Base-by-base conservation (phyloP, 306 rosid genomes). In the Sicyos baderoa region DNA sequence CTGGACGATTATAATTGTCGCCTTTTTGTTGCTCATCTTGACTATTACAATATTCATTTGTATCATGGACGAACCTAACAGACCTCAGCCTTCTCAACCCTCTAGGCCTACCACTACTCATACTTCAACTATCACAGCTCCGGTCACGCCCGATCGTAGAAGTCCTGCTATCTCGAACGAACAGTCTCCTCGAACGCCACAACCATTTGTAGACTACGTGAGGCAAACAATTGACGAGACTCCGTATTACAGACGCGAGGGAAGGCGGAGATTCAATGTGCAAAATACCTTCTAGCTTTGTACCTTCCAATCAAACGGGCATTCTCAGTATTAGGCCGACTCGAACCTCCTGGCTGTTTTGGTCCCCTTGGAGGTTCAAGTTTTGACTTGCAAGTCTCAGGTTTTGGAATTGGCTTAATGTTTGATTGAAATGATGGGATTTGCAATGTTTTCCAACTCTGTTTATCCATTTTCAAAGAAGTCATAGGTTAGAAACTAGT, bases 141-240 rank as follows among this genome's bases (percentile, higher is more conserved):
- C 95, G 4, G 16, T 23, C 61, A 89, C 95, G 15, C 93, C 96
- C 13, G 86, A 70, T 58, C 85, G 79, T 53, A 73, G 83, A 77
- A 82, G 82, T 49, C 78, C 89, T 12, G 72, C 64, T 12, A 74
- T 64, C 70, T 22, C 16, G 51, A 76, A 70, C 0, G 91, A 93
- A 57, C 76, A 65, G 75, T 89, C 98, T 68, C 98, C 96, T 72
- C 85, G 84, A 71, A 92, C 95, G 6, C 98, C 98, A 10, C 91
- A 86, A 87, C 98, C 96, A 4, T 92, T 89, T 64, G 88, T 92
- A 37, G 96, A 92, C 77, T 92, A 92, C 9, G 96, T 92, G 29
- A 78, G 96, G 75, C 88, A 87, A 83, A 92, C 98, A 0, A 89
- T 92, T 32, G 98, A 92, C 37, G 98, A 92, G 82, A 92, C 98